Evolutionary conservation across 345 rosid species (phyloP), one percentile per base, ranked within the genome.

Genomic region (Aurinia saxatilis): DNA sequence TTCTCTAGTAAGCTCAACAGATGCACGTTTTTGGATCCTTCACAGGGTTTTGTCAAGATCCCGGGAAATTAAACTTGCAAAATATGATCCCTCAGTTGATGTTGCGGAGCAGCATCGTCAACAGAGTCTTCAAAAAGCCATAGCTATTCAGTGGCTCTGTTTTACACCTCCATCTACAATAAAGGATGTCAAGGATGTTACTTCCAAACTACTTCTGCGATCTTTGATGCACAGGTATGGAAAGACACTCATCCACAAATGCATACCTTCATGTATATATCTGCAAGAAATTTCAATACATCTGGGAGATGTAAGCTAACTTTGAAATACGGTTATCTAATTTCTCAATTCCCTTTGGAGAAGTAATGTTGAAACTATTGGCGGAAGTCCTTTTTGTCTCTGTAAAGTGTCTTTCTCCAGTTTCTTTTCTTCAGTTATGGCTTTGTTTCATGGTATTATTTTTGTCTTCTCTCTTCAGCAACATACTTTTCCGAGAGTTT

Each of bases 121-220:
- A 76, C 95, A 81, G 70, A 93, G 97, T 80, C 92, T 93, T 65
- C 88, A 90, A 64, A 93, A 93, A 71, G 97, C 99, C 67, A 81
- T 78, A 78, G 92, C 77, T 40, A 83, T 92, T 67, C 98, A 89
- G 70, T 92, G 97, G 96, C 93, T 92, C 57, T 92, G 98, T 82
- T 92, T 92, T 73, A 87, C 95, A 47, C 96, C 98, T 46, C 98
- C 97, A 38, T 82, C 93, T 53, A 87, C 95, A 42, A 85, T 84
- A 73, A 53, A 77, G 35, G 66, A 85, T 65, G 96, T 84, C 59
- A 73, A 80, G 48, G 87, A 74, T 52, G 75, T 87, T 63, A 78
- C 92, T 64, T 66, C 79, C 55, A 90, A 84, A 76, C 86, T 93
- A 71, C 82, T 84, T 61, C 61, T 79, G 75, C 84, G 79, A 68